Percentiles rank a stretch among this genome's conserved stretches.
Conservation (phyloP, 257 asterid genomes). For the Przewalskia tangutica region DNA sequence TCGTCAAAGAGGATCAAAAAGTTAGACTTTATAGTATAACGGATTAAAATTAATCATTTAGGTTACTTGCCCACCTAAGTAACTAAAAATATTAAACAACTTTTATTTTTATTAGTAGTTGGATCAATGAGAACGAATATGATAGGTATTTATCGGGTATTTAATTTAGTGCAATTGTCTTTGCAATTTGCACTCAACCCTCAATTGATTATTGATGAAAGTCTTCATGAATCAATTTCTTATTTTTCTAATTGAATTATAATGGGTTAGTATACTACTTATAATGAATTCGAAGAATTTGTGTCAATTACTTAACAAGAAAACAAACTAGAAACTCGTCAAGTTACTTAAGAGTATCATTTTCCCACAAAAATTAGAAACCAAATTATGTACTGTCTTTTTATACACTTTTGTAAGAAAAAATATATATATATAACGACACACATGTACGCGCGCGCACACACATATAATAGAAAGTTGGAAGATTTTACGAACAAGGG, state of each 20-base stretch:
- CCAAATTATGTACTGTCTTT: too few species aligned
- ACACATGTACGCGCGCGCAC: too few species aligned
- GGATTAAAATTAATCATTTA: constrained; percentile 12
- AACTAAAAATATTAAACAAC: neutral
- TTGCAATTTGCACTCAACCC: neutral
- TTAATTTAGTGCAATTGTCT: neutral
- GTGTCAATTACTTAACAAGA: too few species aligned
- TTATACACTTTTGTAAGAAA: too few species aligned
- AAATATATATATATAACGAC: neutral
- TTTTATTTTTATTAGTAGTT: neutral
- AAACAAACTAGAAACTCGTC: too few species aligned
- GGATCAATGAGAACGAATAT: neutral
- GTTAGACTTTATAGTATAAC: constrained; percentile 17
- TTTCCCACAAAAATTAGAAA: too few species aligned
- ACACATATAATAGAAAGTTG: neutral
- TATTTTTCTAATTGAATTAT: neutral
- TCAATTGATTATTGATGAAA: neutral
- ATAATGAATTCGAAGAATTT: neutral
- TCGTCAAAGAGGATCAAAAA: constrained; percentile 8
- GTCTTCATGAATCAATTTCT: neutral
- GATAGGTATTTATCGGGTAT: neutral
- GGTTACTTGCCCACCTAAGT: constrained; percentile 23
- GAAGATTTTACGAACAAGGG: too few species aligned
- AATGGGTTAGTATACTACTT: neutral
- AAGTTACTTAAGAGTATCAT: too few species aligned